Conservation (phyloP, 805 yeast genomes). For the Blastobotrys americana region DNA sequence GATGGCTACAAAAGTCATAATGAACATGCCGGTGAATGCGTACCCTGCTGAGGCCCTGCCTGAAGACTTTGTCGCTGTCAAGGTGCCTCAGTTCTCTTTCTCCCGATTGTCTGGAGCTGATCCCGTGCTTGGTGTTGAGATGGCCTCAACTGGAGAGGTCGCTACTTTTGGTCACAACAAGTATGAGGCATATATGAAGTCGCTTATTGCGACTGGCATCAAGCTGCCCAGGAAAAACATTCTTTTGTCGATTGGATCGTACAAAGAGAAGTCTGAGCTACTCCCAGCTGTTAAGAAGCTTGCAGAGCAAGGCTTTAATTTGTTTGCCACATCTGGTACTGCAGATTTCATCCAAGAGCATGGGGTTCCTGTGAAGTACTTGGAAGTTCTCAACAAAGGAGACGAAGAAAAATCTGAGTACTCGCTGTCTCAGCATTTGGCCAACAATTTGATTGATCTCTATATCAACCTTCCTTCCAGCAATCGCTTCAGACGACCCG, state of each 20-base stretch:
- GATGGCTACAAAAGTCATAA: slow-evolving; percentile 92
- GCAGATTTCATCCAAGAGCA: slow-evolving; percentile 97
- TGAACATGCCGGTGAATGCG: slow-evolving; percentile 79
- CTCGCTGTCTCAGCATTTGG: slow-evolving; percentile 92
- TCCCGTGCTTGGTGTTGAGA: slow-evolving; percentile 95
- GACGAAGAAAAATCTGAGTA: slow-evolving; percentile 84
- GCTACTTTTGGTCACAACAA: slow-evolving; percentile 95
- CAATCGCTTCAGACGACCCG: slow-evolving; percentile 97
- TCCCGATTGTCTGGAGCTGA: slow-evolving; percentile 96
- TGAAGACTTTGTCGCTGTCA: slow-evolving; percentile 88
- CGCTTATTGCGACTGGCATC: slow-evolving; percentile 92
- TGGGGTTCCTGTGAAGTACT: slow-evolving; percentile 86
- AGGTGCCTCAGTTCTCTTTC: slow-evolving; percentile 97
- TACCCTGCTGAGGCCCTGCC: slow-evolving; percentile 88
- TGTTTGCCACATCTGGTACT: slow-evolving; percentile 98
- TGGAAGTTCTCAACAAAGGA: slow-evolving; percentile 73
- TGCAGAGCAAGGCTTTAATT: slow-evolving; percentile 74
- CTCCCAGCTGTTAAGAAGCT: slow-evolving; percentile 79
- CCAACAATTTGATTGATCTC: slow-evolving; percentile 91
- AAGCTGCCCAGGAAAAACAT: slow-evolving; percentile 91
- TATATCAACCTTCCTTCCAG: slow-evolving; percentile 96
- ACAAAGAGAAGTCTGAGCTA: slow-evolving; percentile 89
- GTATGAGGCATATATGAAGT: slow-evolving; percentile 94
- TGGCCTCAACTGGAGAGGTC: slow-evolving; percentile 99
- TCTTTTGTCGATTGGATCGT: slow-evolving; percentile 90